A percentile compares a stretch with the other conserved stretches of the same genome.
phyloP scores from a whole-genome alignment of 2,329 filamentous ascomycete species.

The Botryotinia calthae region DNA sequence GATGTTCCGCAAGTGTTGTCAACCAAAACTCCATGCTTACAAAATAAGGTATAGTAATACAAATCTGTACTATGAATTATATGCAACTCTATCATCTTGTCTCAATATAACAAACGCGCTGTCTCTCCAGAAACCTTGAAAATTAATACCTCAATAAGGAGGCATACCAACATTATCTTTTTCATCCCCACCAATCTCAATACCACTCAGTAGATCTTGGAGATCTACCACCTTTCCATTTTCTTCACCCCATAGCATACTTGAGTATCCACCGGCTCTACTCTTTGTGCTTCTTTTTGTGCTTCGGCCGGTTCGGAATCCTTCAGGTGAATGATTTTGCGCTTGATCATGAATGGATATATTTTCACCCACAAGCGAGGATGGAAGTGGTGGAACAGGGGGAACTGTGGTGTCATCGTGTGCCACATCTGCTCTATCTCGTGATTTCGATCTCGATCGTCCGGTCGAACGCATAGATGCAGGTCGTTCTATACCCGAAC shows the following conservation, averaged over 20 bases:
- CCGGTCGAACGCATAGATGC: conserved; percentile 33
- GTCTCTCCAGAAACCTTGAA: neutral
- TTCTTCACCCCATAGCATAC: conserved; percentile 33
- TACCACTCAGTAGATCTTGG: conserved; percentile 36
- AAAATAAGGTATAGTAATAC: conserved; percentile 16
- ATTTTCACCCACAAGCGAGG: conserved; percentile 28
- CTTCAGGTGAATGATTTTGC: conserved; percentile 26
- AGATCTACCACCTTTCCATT: conserved; percentile 29
- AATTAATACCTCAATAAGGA: conserved; percentile 33
- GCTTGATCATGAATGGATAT: conserved; percentile 31
- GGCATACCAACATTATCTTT: conserved; percentile 34
- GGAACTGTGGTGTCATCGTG: conserved; percentile 33
- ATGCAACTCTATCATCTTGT: conserved; percentile 15
- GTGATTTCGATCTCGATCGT: conserved; percentile 36
- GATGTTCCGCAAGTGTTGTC: neutral
- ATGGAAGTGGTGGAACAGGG: conserved; percentile 37
- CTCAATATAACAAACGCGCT: neutral
- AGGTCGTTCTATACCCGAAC: conserved; percentile 29
- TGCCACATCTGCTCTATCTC: conserved; percentile 30
- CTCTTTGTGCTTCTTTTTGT: conserved; percentile 28
- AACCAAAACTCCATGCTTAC: conserved; percentile 15
- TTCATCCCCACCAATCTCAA: conserved; percentile 31
- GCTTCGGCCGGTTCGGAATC: conserved; percentile 22
- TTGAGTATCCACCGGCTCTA: conserved; percentile 24
- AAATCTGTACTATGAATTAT: conserved; percentile 13